Conservation (phyloP, 371 early-diverging fungal species). For the Apophysomyces ossiformis region DNA sequence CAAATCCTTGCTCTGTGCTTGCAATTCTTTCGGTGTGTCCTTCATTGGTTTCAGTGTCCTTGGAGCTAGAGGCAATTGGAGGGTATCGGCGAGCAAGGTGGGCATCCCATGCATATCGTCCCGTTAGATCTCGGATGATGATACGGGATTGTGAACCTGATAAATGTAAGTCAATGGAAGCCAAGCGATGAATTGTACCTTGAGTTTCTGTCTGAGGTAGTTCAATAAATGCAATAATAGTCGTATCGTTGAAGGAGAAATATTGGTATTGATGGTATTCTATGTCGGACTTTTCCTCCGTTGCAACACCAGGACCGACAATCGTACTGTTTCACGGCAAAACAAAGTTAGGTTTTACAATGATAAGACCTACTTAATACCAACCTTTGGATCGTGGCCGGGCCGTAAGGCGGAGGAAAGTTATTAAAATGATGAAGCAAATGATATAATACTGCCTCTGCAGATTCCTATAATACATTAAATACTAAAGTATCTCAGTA, state of each 20-base stretch:
- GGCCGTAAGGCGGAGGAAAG: constrained; percentile 58
- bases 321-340: constrained; percentile 33
- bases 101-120: constrained; percentile 83
- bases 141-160: constrained; percentile 52
- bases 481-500: not conserved
- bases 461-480: constrained; percentile 44
- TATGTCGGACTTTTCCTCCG: constrained; percentile 33
- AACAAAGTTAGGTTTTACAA: not conserved
- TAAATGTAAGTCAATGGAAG: not conserved
- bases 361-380: not conserved
- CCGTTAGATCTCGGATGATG: constrained; percentile 76
- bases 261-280: constrained; percentile 56
- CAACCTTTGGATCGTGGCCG: constrained; percentile 51
- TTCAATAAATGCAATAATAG: constrained; percentile 66
- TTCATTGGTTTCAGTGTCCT: not conserved
- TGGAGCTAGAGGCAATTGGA: not conserved
- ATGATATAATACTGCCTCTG: constrained; percentile 56
- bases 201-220: constrained; percentile 40
- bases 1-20: constrained; percentile 13
- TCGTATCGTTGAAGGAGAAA: constrained; percentile 65
- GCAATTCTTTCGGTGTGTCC: not conserved
- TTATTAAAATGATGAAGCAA: constrained; percentile 61
- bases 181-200: constrained; percentile 19
- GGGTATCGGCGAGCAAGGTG: constrained; percentile 37
- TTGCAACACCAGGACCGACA: constrained; percentile 48